Evolutionary conservation across 2,329 filamentous ascomycete genomes (phyloP).

Genomic region (Sporothrix globosa): DNA sequence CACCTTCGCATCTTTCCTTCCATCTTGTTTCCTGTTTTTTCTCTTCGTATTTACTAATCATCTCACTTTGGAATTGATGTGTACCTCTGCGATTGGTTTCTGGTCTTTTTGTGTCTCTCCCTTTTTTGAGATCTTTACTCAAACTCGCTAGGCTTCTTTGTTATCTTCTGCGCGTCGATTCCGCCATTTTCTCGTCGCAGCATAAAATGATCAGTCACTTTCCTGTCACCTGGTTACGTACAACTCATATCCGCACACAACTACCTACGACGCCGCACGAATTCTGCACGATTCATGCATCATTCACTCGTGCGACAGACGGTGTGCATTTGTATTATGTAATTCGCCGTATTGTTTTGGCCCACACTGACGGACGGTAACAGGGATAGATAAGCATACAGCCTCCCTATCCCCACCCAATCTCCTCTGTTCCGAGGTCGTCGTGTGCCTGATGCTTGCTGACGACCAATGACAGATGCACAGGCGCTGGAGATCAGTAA

Average conservation of each 20-base stretch:
- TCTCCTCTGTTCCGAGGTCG: too few relatives aligned
- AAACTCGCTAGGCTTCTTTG: neutral
- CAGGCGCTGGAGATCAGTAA: too few relatives aligned
- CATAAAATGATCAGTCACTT: slow-evolving; percentile 16
- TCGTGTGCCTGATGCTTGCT: too few relatives aligned
- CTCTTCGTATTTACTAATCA: neutral
- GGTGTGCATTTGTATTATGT: neutral
- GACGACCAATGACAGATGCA: neutral
- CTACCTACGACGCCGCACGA: neutral
- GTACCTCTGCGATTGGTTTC: neutral
- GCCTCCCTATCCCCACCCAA: too few relatives aligned
- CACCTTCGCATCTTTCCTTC: neutral
- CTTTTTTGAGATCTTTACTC: too few relatives aligned
- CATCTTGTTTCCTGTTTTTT: neutral
- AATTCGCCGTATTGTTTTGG: too few relatives aligned
- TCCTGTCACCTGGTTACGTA: neutral
- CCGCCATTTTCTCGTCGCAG: slow-evolving; percentile 2
- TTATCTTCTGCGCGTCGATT: slow-evolving; percentile 8
- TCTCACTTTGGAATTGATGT: too few relatives aligned
- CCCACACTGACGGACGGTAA: neutral
- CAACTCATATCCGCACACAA: neutral
- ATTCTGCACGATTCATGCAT: slow-evolving; percentile 11
- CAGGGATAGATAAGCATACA: too few relatives aligned
- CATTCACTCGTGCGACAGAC: slow-evolving; percentile 14
- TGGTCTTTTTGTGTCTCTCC: too few relatives aligned